These are phyloP conservation scores for Candida quercuum DNA, from an alignment of 805 yeast species.

Conservation along the genomic window DNA sequence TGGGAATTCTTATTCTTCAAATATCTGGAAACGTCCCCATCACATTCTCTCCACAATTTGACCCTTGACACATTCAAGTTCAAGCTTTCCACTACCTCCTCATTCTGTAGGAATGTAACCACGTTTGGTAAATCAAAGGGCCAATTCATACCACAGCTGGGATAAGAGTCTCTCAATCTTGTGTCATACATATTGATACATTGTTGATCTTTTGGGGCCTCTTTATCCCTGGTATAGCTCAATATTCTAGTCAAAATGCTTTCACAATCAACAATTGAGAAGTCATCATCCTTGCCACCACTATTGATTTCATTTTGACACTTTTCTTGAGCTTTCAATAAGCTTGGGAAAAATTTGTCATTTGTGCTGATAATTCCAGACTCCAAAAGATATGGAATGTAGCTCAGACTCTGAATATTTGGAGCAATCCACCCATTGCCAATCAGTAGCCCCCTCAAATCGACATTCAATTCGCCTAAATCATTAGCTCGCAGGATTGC, in stretches of 20 bases:
- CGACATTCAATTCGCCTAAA: slow-evolving; percentile 19
- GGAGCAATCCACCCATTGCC: slow-evolving; percentile 98
- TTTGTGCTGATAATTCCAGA: slow-evolving; percentile 45
- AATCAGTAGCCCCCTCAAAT: slow-evolving; percentile 64
- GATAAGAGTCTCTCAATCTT: slow-evolving; percentile 63
- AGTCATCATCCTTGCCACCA: slow-evolving; percentile 17
- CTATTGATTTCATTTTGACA: slow-evolving; percentile 54
- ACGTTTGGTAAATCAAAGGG: slow-evolving; percentile 60
- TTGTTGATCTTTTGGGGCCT: slow-evolving; percentile 32
- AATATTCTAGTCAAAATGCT: slow-evolving; percentile 27
- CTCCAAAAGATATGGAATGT: slow-evolving; percentile 62
- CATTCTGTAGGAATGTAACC: slow-evolving; percentile 44
- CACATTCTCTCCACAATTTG: slow-evolving; percentile 74
- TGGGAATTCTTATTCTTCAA: slow-evolving; percentile 47
- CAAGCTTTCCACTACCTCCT: slow-evolving; percentile 44
- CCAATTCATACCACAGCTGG: slow-evolving; percentile 92
- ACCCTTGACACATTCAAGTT: slow-evolving; percentile 40
- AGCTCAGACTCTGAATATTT: slow-evolving; percentile 73
- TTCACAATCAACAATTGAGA: slow-evolving; percentile 41
- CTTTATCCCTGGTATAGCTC: slow-evolving; percentile 25
- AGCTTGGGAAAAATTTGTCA: slow-evolving; percentile 33
- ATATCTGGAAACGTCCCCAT: slow-evolving; percentile 44
- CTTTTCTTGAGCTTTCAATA: slow-evolving; percentile 46
- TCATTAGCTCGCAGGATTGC: slow-evolving; percentile 48
- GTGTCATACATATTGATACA: slow-evolving; percentile 86